A percentile compares a stretch with the other conserved stretches of the same genome.
These are phyloP conservation scores for Pilasporangium apinafurcum DNA, from an alignment of 352 stramenopile species.

Conservation along the genomic window DNA sequence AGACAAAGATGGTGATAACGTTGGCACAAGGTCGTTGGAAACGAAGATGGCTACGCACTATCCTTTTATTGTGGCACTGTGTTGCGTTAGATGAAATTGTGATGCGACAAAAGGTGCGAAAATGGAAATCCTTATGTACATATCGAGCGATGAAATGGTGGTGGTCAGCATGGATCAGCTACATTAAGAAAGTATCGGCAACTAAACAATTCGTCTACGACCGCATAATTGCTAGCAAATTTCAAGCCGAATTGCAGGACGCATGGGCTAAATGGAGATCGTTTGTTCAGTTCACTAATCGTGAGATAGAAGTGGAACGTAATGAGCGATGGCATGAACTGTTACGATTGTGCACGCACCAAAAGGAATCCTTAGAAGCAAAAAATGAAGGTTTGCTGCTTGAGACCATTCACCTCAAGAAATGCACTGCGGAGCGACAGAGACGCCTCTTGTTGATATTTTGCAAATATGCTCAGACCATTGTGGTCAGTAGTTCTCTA, in stretches of 20 bases:
- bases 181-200: not conserved
- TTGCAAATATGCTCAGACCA: not conserved
- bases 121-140: no score
- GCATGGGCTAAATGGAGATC: conserved; percentile 5
- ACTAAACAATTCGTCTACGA: conserved; percentile 4
- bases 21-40: not conserved
- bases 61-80: not conserved
- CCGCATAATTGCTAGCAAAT: not conserved
- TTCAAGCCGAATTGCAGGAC: not conserved
- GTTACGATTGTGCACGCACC: not conserved
- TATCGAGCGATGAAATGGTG: no score
- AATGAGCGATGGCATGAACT: not conserved
- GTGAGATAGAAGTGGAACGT: not conserved
- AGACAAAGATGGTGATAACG: not conserved
- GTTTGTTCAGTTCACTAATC: not conserved
- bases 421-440: not conserved
- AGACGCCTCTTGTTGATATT: conserved; percentile 9
- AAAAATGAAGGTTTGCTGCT: conserved; percentile 18
- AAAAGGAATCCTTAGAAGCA: conserved; percentile 7
- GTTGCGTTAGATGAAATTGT: not conserved
- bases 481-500: not conserved
- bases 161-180: no score
- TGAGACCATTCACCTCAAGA: conserved; percentile 9
- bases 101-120: not conserved
- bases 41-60: not conserved